Evolutionary conservation across 495 filamentous ascomycete species (phyloP).

Genomic region (Friedmanniomyces simplex): DNA sequence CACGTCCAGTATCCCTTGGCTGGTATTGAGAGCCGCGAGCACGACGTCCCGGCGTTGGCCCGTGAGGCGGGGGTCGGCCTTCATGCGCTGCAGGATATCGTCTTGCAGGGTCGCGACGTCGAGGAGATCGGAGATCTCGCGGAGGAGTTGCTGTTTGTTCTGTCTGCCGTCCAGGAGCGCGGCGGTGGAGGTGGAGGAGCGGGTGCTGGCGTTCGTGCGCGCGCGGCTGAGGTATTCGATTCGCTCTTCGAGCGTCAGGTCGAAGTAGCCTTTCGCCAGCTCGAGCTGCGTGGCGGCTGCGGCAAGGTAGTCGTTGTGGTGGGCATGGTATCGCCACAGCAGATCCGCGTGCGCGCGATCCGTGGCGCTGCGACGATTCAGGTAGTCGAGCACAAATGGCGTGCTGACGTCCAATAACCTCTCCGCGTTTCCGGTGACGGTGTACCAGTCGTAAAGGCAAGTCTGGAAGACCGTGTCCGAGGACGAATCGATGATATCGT

Average conservation of each 20-base stretch:
- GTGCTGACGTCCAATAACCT: slow-evolving; percentile 75
- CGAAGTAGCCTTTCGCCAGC: slow-evolving; percentile 71
- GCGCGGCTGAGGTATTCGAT: slow-evolving; percentile 84
- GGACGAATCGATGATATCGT: slow-evolving; percentile 72
- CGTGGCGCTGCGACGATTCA: slow-evolving; percentile 57
- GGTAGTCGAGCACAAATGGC: slow-evolving; percentile 73
- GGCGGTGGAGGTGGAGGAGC: slow-evolving; percentile 34
- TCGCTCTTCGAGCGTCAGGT: slow-evolving; percentile 60
- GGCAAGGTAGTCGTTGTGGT: slow-evolving; percentile 65
- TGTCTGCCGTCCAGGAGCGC: slow-evolving; percentile 56
- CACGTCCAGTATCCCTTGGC: slow-evolving; percentile 53
- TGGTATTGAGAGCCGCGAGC: slow-evolving; percentile 51
- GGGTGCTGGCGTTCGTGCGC: slow-evolving; percentile 71
- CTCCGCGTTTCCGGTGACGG: slow-evolving; percentile 68
- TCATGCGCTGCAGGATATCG: slow-evolving; percentile 72
- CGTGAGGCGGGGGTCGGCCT: slow-evolving; percentile 56
- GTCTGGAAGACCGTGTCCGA: slow-evolving; percentile 88
- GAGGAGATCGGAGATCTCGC: slow-evolving; percentile 73
- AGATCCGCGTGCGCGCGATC: slow-evolving; percentile 72
- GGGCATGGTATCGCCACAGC: slow-evolving; percentile 82
- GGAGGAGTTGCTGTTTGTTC: slow-evolving; percentile 63
- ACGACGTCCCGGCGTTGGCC: slow-evolving; percentile 50
- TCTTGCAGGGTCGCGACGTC: slow-evolving; percentile 94
- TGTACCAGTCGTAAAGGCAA: slow-evolving; percentile 94
- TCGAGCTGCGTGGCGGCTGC: slow-evolving; percentile 77